phyloP scores from a whole-genome alignment of 805 yeast species.

The Metschnikowia gelsemii region DNA sequence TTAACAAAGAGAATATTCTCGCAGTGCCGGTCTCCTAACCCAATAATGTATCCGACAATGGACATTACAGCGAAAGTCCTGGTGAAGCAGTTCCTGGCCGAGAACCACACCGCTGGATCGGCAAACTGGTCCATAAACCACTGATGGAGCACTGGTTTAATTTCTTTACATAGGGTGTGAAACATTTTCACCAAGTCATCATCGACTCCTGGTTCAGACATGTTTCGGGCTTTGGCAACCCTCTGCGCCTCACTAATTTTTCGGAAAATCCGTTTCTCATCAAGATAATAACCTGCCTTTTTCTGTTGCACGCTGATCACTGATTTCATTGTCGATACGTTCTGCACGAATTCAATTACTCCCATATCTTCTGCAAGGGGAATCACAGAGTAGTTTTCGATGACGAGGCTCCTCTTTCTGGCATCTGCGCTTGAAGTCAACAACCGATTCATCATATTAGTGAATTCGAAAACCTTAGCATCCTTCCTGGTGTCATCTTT shows the following conservation, averaged over 20 bases:
- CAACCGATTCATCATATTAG: slow-evolving; percentile 78
- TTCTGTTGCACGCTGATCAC: slow-evolving; percentile 39
- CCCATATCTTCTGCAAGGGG: slow-evolving; percentile 88
- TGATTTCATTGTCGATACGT: slow-evolving; percentile 68
- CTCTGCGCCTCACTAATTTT: slow-evolving; percentile 35
- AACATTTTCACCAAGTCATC: slow-evolving; percentile 24
- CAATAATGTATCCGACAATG: slow-evolving; percentile 90
- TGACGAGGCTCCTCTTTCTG: slow-evolving; percentile 64
- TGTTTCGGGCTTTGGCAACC: slow-evolving; percentile 16
- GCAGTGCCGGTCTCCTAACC: slow-evolving; percentile 95
- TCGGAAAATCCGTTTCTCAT: slow-evolving; percentile 28
- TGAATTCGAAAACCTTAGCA: slow-evolving; percentile 89
- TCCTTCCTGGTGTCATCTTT: slow-evolving; percentile 94
- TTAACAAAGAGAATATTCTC: slow-evolving; percentile 81
- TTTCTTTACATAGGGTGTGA: slow-evolving; percentile 29
- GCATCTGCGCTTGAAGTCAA: slow-evolving; percentile 68
- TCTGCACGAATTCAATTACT: slow-evolving; percentile 77
- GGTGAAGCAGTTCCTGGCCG: slow-evolving; percentile 69
- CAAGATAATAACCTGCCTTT: slow-evolving; percentile 23
- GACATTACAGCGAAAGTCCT: slow-evolving; percentile 95
- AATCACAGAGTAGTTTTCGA: slow-evolving; percentile 82
- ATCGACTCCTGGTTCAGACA: slow-evolving; percentile 6
- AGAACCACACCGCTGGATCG: slow-evolving; percentile 86
- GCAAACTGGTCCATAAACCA: slow-evolving; percentile 92
- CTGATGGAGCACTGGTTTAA: slow-evolving; percentile 72